A percentile compares a stretch with the other conserved stretches of the same genome.
Conservation (phyloP, 129 eudicot species). For the Flaveria trinervia region DNA sequence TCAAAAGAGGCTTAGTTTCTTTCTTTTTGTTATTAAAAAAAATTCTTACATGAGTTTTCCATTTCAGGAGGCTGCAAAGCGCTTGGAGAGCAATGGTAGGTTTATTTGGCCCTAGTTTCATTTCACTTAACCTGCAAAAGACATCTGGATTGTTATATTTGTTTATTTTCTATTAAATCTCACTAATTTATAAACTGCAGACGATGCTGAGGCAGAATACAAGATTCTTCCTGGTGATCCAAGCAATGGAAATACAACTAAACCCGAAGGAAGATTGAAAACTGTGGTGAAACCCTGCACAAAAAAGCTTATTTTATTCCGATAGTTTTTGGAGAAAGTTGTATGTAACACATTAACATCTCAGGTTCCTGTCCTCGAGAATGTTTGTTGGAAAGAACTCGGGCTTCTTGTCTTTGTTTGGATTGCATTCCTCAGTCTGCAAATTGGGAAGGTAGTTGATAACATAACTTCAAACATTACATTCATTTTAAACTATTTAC, state of each 20-base stretch:
- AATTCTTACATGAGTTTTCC: background rate
- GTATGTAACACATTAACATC: constrained; percentile 4
- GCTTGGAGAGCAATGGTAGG: constrained; percentile 55
- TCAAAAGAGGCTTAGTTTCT: background rate
- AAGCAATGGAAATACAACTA: constrained; percentile 30
- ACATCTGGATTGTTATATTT: background rate
- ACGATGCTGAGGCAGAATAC: constrained; percentile 65
- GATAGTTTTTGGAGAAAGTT: background rate
- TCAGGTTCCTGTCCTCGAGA: constrained; percentile 68
- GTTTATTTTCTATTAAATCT: background rate
- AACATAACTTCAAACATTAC: constrained; percentile 1
- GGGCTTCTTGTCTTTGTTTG: constrained; percentile 89
- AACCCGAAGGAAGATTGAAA: constrained; percentile 40
- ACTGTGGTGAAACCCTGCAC: constrained; percentile 42
- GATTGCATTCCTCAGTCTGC: constrained; percentile 76
- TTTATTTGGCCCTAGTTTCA: constrained; percentile 19
- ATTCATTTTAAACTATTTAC: background rate
- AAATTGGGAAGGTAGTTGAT: constrained; percentile 63
- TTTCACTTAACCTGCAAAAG: constrained; percentile 6
- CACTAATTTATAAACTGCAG: constrained; percentile 15
- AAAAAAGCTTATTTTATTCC: too few relatives aligned
- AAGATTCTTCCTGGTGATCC: constrained; percentile 89
- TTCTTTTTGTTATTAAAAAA: background rate
- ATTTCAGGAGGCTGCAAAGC: constrained; percentile 73
- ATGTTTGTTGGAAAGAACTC: constrained; percentile 90